These are phyloP conservation scores for Euphorbia celastroides DNA, from an alignment of 441 rosid genomes.

Conservation along the genomic window DNA sequence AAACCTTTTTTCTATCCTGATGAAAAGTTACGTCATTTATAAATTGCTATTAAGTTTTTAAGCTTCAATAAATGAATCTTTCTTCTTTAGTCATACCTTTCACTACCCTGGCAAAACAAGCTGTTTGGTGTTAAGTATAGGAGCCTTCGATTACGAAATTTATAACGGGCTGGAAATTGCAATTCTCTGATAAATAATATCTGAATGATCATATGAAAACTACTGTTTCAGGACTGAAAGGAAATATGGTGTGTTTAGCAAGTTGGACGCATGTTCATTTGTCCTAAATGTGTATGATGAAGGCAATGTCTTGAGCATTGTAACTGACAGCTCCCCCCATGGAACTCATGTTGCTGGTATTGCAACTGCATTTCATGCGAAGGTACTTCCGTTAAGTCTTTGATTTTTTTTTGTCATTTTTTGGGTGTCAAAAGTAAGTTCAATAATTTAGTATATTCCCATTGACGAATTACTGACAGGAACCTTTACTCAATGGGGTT, in stretches of 20 bases:
- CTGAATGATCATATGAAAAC: conserved; percentile 18
- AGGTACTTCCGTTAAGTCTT: conserved; percentile 44
- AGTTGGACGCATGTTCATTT: conserved; percentile 89
- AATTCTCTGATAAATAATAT: not conserved
- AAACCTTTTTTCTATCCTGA: not conserved
- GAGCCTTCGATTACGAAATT: not conserved
- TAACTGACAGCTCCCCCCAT: conserved; percentile 94
- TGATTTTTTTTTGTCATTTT: conserved; percentile 18
- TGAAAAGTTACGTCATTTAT: not conserved
- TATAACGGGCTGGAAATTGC: not conserved
- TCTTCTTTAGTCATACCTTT: not conserved
- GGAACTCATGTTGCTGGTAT: conserved; percentile 99
- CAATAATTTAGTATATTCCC: conserved; percentile 17
- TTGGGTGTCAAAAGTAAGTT: conserved; percentile 19
- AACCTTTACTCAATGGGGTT: conserved; percentile 85
- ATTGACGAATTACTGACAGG: conserved; percentile 36
- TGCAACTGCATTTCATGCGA: conserved; percentile 85
- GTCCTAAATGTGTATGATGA: conserved; percentile 79
- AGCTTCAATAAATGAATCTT: not conserved
- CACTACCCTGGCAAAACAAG: conserved; percentile 2
- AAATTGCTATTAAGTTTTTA: conserved; percentile 1
- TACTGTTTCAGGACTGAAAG: conserved; percentile 65
- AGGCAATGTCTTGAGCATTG: conserved; percentile 82
- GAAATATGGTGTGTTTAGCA: conserved; percentile 87
- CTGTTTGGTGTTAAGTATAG: not conserved